Evolutionary conservation across 495 filamentous ascomycete species (phyloP).

Genomic region (Lindgomyces ingoldianus): DNA sequence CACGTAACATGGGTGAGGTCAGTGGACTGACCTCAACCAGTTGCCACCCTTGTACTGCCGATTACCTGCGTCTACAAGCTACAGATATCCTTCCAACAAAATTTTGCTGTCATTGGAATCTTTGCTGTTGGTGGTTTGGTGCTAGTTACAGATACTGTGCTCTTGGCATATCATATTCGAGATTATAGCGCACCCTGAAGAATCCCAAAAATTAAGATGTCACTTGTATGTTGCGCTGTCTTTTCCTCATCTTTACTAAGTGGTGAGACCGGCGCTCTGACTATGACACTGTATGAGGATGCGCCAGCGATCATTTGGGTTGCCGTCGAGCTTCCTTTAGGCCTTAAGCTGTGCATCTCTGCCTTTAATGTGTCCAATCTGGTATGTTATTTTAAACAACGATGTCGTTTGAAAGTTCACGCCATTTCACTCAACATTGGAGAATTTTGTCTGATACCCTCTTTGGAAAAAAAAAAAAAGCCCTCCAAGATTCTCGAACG

Average conservation of each 20-base stretch:
- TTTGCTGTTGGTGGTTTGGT: background rate
- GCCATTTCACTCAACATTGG: too few species aligned
- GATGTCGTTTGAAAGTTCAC: too few species aligned
- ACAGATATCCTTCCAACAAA: background rate
- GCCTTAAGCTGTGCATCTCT: background rate
- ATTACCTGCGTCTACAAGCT: background rate
- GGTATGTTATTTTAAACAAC: background rate
- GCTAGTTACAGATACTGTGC: background rate
- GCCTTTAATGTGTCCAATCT: background rate
- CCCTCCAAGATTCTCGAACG: too few species aligned
- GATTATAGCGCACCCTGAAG: background rate
- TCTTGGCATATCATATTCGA: background rate
- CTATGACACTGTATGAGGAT: background rate
- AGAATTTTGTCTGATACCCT: too few species aligned
- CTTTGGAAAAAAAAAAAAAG: too few species aligned
- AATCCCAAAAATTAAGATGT: too few species aligned
- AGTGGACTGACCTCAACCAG: too few species aligned
- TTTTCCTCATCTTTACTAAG: background rate
- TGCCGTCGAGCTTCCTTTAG: background rate
- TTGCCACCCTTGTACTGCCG: background rate
- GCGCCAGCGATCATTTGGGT: background rate
- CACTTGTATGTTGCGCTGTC: background rate
- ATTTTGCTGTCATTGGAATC: background rate
- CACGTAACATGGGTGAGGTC: too few species aligned
- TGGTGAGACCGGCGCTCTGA: too few species aligned